Conservation (phyloP, 768 basidiomycete genomes). For the Lentinula sp. region DNA sequence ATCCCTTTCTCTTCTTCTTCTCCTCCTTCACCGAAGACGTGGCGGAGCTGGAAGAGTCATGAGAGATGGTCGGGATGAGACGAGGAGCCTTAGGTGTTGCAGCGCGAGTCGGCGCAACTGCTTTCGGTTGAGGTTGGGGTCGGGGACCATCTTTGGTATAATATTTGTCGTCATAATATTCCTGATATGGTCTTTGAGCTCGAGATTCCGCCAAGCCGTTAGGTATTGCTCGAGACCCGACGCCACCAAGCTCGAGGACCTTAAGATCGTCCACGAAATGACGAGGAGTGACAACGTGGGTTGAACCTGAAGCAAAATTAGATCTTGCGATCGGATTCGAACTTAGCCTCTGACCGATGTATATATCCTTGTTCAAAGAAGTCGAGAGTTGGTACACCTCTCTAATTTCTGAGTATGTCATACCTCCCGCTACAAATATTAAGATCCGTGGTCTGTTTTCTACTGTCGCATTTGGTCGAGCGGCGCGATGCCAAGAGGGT, state of each 20-base stretch:
- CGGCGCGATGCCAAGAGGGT: conserved; percentile 84
- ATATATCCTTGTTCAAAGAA: conserved; percentile 78
- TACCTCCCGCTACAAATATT: conserved; percentile 90
- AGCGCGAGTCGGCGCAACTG: conserved; percentile 13
- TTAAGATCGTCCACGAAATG: conserved; percentile 84
- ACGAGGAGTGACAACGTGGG: conserved; percentile 79
- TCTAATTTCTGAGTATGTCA: conserved; percentile 94
- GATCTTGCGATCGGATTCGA: neutral
- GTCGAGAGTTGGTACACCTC: conserved; percentile 78
- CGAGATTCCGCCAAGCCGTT: conserved; percentile 56
- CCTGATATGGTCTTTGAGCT: conserved; percentile 55
- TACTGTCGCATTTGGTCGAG: conserved; percentile 39
- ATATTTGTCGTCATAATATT: conserved; percentile 77
- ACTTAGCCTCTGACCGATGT: conserved; percentile 57
- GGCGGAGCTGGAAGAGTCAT: conserved; percentile 36
- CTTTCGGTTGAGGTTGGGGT: conserved; percentile 27
- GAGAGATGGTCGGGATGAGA: conserved; percentile 51
- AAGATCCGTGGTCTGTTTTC: conserved; percentile 73
- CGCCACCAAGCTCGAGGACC: conserved; percentile 80
- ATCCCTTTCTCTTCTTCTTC: conserved; percentile 71
- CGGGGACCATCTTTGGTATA: conserved; percentile 56
- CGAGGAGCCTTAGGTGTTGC: conserved; percentile 27
- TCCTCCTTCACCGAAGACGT: conserved; percentile 36
- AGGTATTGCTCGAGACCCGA: conserved; percentile 67
- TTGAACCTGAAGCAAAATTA: conserved; percentile 64